These are phyloP conservation scores for Pseudocercospora fuligena DNA, from an alignment of 2,329 filamentous ascomycete species.

Conservation along the genomic window DNA sequence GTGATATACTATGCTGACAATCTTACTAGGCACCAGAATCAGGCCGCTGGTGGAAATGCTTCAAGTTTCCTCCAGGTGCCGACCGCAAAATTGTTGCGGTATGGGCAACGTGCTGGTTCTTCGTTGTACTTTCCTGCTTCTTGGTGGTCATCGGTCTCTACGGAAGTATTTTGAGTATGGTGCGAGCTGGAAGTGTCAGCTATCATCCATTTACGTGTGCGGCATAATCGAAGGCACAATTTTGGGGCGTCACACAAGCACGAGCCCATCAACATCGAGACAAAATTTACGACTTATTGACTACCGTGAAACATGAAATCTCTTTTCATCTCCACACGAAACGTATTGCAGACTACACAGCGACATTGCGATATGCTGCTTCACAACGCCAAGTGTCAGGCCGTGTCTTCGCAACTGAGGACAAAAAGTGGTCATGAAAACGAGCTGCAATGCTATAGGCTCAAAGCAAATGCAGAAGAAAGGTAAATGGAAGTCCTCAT, in stretches of 20 bases:
- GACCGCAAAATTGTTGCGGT: background rate
- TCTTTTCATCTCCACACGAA: background rate
- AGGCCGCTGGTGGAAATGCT: conserved; percentile 16
- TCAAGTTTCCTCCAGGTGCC: conserved; percentile 2
- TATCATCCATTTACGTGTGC: conserved; percentile 21
- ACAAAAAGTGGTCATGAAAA: background rate
- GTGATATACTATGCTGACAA: background rate
- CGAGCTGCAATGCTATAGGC: background rate
- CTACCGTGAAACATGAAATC: background rate
- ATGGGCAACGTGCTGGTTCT: conserved; percentile 14
- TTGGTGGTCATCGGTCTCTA: conserved; percentile 16
- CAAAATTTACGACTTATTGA: background rate
- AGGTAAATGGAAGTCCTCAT: background rate
- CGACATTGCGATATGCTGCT: background rate
- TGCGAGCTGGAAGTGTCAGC: conserved; percentile 7
- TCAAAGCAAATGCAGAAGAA: background rate
- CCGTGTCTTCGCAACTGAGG: background rate
- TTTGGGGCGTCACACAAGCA: background rate
- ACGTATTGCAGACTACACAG: background rate
- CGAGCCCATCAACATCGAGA: background rate
- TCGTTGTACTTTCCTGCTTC: conserved; percentile 2
- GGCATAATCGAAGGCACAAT: background rate
- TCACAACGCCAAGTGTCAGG: background rate
- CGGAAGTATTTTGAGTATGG: conserved; percentile 21
- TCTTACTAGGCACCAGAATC: background rate